These are phyloP conservation scores for Elasticomyces elasticus DNA, from an alignment of 495 filamentous ascomycete species.

Conservation along the genomic window DNA sequence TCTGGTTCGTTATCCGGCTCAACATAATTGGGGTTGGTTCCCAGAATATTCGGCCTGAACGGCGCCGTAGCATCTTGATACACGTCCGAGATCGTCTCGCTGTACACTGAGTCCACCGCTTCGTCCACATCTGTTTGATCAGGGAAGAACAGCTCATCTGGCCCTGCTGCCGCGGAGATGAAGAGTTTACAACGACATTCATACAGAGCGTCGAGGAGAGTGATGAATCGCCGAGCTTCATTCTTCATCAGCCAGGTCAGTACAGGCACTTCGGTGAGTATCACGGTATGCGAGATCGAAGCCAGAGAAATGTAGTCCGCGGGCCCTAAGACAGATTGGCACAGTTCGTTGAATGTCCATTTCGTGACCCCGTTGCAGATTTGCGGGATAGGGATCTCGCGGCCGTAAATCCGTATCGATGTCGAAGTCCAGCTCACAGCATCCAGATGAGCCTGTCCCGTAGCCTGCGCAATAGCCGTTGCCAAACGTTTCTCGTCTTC, in stretches of 20 bases:
- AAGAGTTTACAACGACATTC: conserved; percentile 58
- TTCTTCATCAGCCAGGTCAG: conserved; percentile 53
- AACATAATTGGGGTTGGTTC: conserved; percentile 35
- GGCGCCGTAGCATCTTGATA: conserved; percentile 60
- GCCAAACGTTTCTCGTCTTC: conserved; percentile 2
- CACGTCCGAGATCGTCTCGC: conserved; percentile 59
- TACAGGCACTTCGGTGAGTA: conserved; percentile 50
- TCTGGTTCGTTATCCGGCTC: conserved; percentile 23
- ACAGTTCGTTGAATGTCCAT: conserved; percentile 54
- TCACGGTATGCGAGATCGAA: conserved; percentile 57
- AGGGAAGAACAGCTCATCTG: conserved; percentile 62
- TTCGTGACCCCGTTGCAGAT: conserved; percentile 39
- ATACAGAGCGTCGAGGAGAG: conserved; percentile 60
- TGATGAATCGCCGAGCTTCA: conserved; percentile 62
- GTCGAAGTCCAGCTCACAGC: conserved; percentile 38
- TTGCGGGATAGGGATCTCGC: conserved; percentile 43
- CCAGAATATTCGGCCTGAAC: conserved; percentile 62
- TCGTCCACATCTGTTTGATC: conserved; percentile 29
- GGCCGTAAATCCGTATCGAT: conserved; percentile 49
- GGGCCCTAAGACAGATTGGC: conserved; percentile 46
- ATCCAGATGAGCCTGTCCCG: conserved; percentile 1
- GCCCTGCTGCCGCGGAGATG: conserved; percentile 45
- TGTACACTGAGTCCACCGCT: conserved; percentile 44
- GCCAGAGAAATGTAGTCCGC: conserved; percentile 66
- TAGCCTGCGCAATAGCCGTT: neutral